phyloP scores from a whole-genome alignment of 2,329 filamentous ascomycete genomes.

The Penicillium polonicum region DNA sequence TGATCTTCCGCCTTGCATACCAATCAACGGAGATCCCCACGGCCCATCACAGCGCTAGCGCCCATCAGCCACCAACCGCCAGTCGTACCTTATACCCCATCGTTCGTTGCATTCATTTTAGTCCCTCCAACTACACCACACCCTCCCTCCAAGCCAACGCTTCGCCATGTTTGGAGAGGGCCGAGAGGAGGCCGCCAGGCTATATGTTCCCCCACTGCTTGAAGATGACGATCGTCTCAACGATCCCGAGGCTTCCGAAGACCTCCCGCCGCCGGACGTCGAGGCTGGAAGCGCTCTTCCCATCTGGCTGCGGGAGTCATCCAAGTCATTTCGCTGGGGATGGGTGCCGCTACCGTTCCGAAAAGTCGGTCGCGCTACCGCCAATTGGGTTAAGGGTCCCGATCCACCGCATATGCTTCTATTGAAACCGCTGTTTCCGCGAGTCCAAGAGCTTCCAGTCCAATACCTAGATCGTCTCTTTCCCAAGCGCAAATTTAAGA shows the following conservation, averaged over 20 bases:
- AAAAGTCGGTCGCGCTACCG: slow-evolving; percentile 45
- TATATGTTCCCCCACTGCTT: slow-evolving; percentile 35
- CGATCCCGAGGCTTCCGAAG: slow-evolving; percentile 38
- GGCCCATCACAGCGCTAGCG: slow-evolving; percentile 14
- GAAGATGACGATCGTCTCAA: slow-evolving; percentile 36
- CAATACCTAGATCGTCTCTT: slow-evolving; percentile 45
- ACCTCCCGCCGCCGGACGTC: slow-evolving; percentile 29
- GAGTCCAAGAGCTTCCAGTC: slow-evolving; percentile 48
- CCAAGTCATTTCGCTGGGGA: slow-evolving; percentile 47
- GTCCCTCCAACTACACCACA: background rate
- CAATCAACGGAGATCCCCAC: slow-evolving; percentile 23
- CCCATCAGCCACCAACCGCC: slow-evolving; percentile 16
- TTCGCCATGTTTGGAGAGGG: slow-evolving; percentile 32
- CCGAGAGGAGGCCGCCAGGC: slow-evolving; percentile 32
- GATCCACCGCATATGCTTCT: slow-evolving; percentile 46
- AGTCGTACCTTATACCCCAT: slow-evolving; percentile 16
- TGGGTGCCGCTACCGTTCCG: slow-evolving; percentile 50
- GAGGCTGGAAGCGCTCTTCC: slow-evolving; percentile 38
- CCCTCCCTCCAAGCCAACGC: background rate
- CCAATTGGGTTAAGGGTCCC: slow-evolving; percentile 50
- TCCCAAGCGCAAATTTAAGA: slow-evolving; percentile 48
- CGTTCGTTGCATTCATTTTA: slow-evolving; percentile 14
- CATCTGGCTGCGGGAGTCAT: slow-evolving; percentile 50
- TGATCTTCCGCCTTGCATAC: slow-evolving; percentile 17
- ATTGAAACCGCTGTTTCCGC: slow-evolving; percentile 49